A percentile compares a stretch with the other conserved stretches of the same genome.
phyloP scores from a whole-genome alignment of 2,329 filamentous ascomycete species.

The Magnaporthales sp. region DNA sequence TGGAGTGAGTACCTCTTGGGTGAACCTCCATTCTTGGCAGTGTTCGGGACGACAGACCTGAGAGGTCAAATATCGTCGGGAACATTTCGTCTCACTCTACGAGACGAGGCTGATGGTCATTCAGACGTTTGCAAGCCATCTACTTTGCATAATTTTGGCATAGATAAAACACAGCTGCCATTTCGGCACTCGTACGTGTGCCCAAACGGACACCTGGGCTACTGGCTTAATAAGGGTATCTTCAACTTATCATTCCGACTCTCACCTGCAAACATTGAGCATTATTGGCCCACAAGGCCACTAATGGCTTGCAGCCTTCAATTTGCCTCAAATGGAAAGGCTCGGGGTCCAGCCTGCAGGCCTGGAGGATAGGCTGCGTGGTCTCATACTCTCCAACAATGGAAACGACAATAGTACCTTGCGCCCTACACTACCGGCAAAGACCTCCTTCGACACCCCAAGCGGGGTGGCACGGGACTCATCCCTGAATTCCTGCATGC shows the following conservation, averaged over 20 bases:
- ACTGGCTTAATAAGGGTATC: background rate
- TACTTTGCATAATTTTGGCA: background rate
- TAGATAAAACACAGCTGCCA: background rate
- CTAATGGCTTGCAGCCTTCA: background rate
- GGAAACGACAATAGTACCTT: background rate
- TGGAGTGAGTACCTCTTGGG: background rate
- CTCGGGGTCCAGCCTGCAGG: background rate
- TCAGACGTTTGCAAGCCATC: background rate
- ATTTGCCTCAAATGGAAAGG: background rate
- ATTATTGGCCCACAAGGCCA: background rate
- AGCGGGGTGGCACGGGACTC: background rate
- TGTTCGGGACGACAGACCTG: background rate
- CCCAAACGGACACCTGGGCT: background rate
- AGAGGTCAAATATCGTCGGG: background rate
- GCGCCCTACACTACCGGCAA: background rate
- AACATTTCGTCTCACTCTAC: background rate
- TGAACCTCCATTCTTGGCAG: background rate
- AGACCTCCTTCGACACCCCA: background rate
- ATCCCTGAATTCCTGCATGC: background rate
- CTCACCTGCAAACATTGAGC: background rate
- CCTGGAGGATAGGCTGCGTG: slow-evolving; percentile 3
- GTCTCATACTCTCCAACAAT: slow-evolving; percentile 4
- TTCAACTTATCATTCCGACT: background rate
- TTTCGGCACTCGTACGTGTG: background rate
- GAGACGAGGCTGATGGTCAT: background rate